These are phyloP conservation scores for Cucurbita moschata DNA, from an alignment of 306 rosid genomes.

Conservation along the genomic window DNA sequence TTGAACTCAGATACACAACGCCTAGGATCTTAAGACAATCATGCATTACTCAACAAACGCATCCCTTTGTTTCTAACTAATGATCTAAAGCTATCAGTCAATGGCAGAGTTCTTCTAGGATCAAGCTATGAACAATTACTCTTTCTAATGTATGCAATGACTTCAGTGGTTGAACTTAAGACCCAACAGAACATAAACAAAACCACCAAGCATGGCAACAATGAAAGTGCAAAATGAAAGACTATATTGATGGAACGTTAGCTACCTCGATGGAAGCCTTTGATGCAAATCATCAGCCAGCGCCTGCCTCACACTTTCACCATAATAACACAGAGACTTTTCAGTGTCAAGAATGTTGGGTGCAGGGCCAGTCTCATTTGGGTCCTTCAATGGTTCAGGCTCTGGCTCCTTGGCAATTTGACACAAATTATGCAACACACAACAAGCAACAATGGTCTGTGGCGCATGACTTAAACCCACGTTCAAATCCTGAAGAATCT, in stretches of 20 bases:
- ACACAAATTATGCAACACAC: slow-evolving; percentile 83
- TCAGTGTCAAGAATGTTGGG: slow-evolving; percentile 59
- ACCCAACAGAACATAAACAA: neutral
- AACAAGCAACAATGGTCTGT: slow-evolving; percentile 80
- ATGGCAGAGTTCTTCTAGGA: neutral
- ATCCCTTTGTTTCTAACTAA: neutral
- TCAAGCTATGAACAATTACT: neutral
- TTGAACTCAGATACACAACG: neutral
- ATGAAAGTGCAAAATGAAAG: neutral
- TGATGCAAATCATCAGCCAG: slow-evolving; percentile 86
- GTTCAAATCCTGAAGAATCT: slow-evolving; percentile 67
- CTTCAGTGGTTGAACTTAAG: neutral
- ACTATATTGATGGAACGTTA: neutral
- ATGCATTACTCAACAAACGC: neutral
- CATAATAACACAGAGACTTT: slow-evolving; percentile 51
- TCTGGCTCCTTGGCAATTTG: slow-evolving; percentile 93
- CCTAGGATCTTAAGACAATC: neutral
- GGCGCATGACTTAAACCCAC: slow-evolving; percentile 77
- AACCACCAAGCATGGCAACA: neutral
- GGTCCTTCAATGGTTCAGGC: slow-evolving; percentile 77
- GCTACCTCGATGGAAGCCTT: slow-evolving; percentile 68
- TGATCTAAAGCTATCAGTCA: neutral
- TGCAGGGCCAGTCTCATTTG: slow-evolving; percentile 57
- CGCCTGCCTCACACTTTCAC: slow-evolving; percentile 80
- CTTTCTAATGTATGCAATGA: neutral